Conservation (phyloP, 148 eudicot species). For the Diospyros kaki region DNA sequence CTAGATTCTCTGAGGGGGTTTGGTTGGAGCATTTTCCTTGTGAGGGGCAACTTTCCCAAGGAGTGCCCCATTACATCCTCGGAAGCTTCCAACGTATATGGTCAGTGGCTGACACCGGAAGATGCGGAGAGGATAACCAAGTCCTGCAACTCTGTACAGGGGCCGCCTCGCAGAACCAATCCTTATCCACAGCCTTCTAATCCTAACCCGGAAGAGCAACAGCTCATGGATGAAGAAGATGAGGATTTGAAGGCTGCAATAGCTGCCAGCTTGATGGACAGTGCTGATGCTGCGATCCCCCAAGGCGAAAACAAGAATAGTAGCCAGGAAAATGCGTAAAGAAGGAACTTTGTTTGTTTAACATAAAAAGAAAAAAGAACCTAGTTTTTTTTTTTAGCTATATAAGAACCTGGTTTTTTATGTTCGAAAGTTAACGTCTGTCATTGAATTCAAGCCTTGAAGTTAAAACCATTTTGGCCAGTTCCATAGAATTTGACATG, state of each 20-base stretch:
- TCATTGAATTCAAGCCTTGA: background rate
- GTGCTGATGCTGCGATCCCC: slow-evolving; percentile 17
- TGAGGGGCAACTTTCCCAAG: slow-evolving; percentile 81
- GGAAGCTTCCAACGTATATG: slow-evolving; percentile 72
- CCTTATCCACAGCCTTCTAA: slow-evolving; percentile 21
- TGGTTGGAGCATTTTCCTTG: slow-evolving; percentile 95
- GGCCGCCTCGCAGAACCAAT: slow-evolving; percentile 21
- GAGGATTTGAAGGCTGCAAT: slow-evolving; percentile 91
- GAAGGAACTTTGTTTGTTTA: background rate
- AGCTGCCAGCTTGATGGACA: slow-evolving; percentile 87
- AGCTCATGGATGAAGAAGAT: slow-evolving; percentile 59
- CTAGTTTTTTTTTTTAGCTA: background rate
- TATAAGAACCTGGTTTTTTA: background rate
- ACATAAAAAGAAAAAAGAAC: no score
- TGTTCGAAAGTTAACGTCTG: background rate
- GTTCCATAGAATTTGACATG: slow-evolving; percentile 2
- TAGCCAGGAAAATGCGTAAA: slow-evolving; percentile 7
- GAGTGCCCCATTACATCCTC: slow-evolving; percentile 78
- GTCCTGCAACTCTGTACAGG: slow-evolving; percentile 48
- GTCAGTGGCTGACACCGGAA: slow-evolving; percentile 89
- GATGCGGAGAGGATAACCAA: slow-evolving; percentile 75
- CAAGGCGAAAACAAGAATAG: slow-evolving; percentile 19
- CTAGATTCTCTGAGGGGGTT: slow-evolving; percentile 71
- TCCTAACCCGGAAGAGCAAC: slow-evolving; percentile 35
- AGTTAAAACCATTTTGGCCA: background rate